Evolutionary conservation across 306 rosid species (phyloP), one percentile per base, ranked within the genome.

Genomic region (Begonia loranthoides): DNA sequence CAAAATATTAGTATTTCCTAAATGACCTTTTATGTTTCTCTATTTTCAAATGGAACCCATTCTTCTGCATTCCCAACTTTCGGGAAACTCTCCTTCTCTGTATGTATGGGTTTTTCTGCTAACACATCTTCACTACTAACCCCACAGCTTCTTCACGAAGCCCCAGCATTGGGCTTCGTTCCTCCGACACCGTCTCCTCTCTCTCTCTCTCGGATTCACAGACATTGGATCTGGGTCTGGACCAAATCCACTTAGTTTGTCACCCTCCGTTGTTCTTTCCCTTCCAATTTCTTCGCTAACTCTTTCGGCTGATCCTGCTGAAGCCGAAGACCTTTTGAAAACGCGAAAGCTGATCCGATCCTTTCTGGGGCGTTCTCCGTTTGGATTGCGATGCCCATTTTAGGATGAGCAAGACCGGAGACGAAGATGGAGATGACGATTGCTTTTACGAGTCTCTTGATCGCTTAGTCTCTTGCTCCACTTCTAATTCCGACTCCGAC

Each of bases 401-500:
- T 72, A 80, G 73, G 61, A 90, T 90, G 94, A 86, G 69, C 87
- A 79, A 68, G 67, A 64, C 81, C 55, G 61, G 55, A 47, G 68
- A 64, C 41, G 76, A 73, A 53, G 80, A 70, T 47, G 77, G 74
- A 62, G 78, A 83, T 48, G 73, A 56, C 56, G 85, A 82, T 55
- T 67, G 76, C 68, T 90, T 85, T 71, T 82, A 80, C 86, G 99
- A 90, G 66, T 80, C 99, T 24, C 75, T 76, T 54, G 95, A 86
- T 79, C 95, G 92, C 50, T 55, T 85, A 48, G 86, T 39, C 61
- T 89, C 97, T 0, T 84, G 95, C 56, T 90, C 97, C 41, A 74
- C 81, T 54, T 87, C 96, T 58, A 68, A 66, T 76, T 79, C 92
- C 49, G 73, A 75, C 52, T 63, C 64, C 66, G 77, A 73, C 52